Evolutionary conservation across 2,329 filamentous ascomycete genomes (phyloP), one percentile per base, ranked within the genome.

Genomic region (Colletotrichum navitas): DNA sequence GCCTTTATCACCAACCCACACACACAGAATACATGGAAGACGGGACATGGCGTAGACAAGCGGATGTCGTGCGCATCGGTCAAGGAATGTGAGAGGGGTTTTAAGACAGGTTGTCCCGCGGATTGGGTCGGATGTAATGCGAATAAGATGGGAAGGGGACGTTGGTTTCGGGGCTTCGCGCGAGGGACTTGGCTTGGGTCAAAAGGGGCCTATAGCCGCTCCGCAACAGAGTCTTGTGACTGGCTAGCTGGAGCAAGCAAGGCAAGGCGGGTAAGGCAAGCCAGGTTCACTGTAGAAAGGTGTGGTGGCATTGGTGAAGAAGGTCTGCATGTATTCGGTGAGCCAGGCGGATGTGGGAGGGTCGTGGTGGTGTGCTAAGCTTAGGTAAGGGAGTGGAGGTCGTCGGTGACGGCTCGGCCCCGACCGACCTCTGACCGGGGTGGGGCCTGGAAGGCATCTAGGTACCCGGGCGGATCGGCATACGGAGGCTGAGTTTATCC

Each of bases 351-450:
- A 45, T 36, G 21, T 45, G 24, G 43, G 49, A 63, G 21, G 64
- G 16, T n/a, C n/a, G n/a, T 52, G 56, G 11, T 55, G 58, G 51
- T 45, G 39, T 41, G 47, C 26, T 34, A 7, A 32, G 59, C 65
- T 71, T 71, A 71, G 36, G 52, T 68, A 71, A 71, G 32, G 36
- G 43, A 39, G 58, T n/a, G 45, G 65, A 68, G 52, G 47, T 29
- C 32, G 58, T 52, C 52, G 52, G 59, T 45, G 51, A 39, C 68
- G 68, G 68, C 68, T 54, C 68, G 68, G 68, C 51, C 64, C 68
- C 55, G 65, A 58, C 68, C 68, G 56, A 66, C 55, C 32, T 29
- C 54, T 39, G 34, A 56, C 64, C 41, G 58, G 65, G 45, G 51
- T 54, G 41, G n/a, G 36, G 26, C 51, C 26, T 63, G 34, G 14